These are phyloP conservation scores for Clathrus columnatus DNA, from an alignment of 768 basidiomycete genomes.

Conservation along the genomic window DNA sequence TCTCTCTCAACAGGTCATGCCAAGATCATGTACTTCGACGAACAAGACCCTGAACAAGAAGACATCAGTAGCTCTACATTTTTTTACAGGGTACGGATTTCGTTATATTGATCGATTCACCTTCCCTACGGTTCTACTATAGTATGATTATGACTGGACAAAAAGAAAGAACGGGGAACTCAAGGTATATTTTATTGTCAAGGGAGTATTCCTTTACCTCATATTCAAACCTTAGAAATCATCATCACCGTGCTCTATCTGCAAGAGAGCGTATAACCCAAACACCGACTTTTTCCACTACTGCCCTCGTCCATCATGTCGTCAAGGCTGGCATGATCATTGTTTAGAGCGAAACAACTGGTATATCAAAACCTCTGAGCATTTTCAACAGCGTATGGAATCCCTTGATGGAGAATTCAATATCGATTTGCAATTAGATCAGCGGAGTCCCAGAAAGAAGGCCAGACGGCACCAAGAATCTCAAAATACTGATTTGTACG, in stretches of 20 bases:
- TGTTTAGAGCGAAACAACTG: constrained; percentile 32
- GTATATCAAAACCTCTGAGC: background rate
- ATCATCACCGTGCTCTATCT: constrained; percentile 29
- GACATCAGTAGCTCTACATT: constrained; percentile 35
- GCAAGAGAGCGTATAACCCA: constrained; percentile 39
- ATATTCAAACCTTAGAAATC: constrained; percentile 36
- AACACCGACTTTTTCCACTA: constrained; percentile 42
- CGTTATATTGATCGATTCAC: background rate
- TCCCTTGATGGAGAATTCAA: background rate
- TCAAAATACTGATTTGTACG: constrained; percentile 1
- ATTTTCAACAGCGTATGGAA: constrained; percentile 5
- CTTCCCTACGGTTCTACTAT: background rate
- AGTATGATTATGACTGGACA: constrained; percentile 32
- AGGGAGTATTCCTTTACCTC: background rate
- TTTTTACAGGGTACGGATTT: constrained; percentile 27
- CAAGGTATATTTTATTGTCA: constrained; percentile 20
- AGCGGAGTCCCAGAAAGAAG: background rate
- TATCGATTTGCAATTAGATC: background rate
- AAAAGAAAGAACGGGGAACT: constrained; percentile 20
- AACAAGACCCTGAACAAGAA: constrained; percentile 29
- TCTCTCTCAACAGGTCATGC: constrained; percentile 29
- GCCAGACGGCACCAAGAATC: background rate
- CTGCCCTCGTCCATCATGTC: constrained; percentile 45
- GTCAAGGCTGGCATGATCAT: constrained; percentile 37
- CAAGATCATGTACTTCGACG: constrained; percentile 28